phyloP scores from a whole-genome alignment of 352 stramenopile genomes.

The Phytophthora europaea region DNA sequence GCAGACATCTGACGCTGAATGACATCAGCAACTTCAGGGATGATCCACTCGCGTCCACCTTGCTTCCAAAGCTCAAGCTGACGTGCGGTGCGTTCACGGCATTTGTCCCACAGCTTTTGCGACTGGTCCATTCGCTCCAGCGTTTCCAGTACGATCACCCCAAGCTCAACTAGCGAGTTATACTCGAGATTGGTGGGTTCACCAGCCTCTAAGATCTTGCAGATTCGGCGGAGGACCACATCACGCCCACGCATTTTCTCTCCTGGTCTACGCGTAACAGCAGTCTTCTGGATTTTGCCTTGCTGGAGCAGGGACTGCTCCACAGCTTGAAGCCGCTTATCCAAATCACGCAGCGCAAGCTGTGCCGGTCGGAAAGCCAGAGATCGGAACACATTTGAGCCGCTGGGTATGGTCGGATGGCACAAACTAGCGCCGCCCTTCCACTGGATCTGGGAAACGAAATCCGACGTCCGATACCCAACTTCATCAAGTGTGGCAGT shows the following conservation, averaged over 20 bases:
- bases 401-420: constrained; percentile 55
- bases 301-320: constrained; percentile 64
- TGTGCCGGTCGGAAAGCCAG: constrained; percentile 73
- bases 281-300: constrained; percentile 56
- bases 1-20: constrained; percentile 61
- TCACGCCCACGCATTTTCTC: constrained; percentile 76
- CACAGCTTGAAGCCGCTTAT: constrained; percentile 71
- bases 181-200: constrained; percentile 65
- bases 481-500: constrained; percentile 10
- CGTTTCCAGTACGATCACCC: constrained; percentile 78
- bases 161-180: constrained; percentile 75
- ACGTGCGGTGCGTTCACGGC: constrained; percentile 51
- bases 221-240: constrained; percentile 75
- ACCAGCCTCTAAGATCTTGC: constrained; percentile 72
- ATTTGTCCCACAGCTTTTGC: constrained; percentile 64
- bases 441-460: constrained; percentile 73
- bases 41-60: constrained; percentile 69
- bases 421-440: constrained; percentile 76
- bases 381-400: constrained; percentile 70
- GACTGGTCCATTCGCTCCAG: constrained; percentile 74
- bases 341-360: constrained; percentile 73
- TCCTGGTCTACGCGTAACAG: constrained; percentile 50
- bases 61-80: constrained; percentile 65
- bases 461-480: constrained; percentile 53
- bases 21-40: constrained; percentile 71